A percentile compares a stretch with the other conserved stretches of the same genome.
Conservation (phyloP, 495 filamentous ascomycete genomes). For the Elasticomyces elasticus region DNA sequence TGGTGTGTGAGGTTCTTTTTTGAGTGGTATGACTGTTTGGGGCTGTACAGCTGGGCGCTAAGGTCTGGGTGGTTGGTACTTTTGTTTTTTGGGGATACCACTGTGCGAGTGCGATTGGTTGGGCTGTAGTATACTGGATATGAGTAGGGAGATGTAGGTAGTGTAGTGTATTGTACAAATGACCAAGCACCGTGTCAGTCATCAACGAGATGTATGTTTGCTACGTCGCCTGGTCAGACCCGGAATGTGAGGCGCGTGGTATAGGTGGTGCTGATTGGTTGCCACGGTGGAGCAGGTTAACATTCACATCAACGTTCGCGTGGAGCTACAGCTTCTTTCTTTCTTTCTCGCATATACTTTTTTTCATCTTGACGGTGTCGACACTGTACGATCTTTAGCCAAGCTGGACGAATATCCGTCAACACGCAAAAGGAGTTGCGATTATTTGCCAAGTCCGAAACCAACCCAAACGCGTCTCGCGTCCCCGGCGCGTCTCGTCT, state of each 20-base stretch:
- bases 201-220: too few species aligned
- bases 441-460: not conserved
- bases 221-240: not conserved
- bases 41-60: not conserved
- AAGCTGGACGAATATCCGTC: too few species aligned
- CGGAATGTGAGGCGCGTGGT: not conserved
- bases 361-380: too few species aligned
- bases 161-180: not conserved
- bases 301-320: not conserved
- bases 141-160: not conserved
- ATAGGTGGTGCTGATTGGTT: not conserved
- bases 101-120: not conserved
- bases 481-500: not conserved
- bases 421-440: too few species aligned
- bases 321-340: too few species aligned
- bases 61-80: not conserved
- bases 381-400: too few species aligned
- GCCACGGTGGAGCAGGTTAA: not conserved
- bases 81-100: not conserved
- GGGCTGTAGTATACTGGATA: not conserved
- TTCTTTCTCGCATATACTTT: not conserved
- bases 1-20: not conserved
- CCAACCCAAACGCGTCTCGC: slow-evolving; percentile 1
- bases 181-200: too few species aligned
- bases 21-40: not conserved